Evolutionary conservation across 768 basidiomycete genomes (phyloP).

Genomic region (Inosperma sp.): DNA sequence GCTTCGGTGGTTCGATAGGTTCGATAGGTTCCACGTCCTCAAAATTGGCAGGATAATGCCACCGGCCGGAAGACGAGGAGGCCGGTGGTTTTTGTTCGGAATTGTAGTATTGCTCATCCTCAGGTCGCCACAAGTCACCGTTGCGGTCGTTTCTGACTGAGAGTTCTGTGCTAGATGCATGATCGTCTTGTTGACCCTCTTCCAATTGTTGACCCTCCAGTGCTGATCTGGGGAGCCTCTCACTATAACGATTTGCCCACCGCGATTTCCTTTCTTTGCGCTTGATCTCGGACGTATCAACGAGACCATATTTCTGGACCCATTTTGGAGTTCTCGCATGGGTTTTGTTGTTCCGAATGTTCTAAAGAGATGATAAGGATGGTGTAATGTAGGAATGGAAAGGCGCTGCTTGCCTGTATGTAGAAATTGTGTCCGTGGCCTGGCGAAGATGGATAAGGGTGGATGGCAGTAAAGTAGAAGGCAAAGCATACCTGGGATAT

Average conservation of each 20-base stretch:
- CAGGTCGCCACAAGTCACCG: slow-evolving; percentile 65
- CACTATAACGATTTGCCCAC: slow-evolving; percentile 85
- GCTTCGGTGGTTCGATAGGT: slow-evolving; percentile 34
- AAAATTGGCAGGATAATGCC: slow-evolving; percentile 87
- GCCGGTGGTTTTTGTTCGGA: slow-evolving; percentile 36
- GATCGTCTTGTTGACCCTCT: slow-evolving; percentile 70
- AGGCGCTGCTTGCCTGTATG: slow-evolving; percentile 56
- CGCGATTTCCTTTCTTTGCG: slow-evolving; percentile 78
- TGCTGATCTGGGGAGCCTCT: slow-evolving; percentile 66
- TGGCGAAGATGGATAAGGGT: slow-evolving; percentile 24
- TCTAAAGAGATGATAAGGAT: slow-evolving; percentile 42
- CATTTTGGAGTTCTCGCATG: slow-evolving; percentile 92
- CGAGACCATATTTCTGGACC: slow-evolving; percentile 85
- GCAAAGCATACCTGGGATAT: slow-evolving; percentile 71
- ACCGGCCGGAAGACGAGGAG: slow-evolving; percentile 51
- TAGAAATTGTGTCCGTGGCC: slow-evolving; percentile 93
- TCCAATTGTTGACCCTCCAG: slow-evolving; percentile 68
- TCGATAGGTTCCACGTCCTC: slow-evolving; percentile 52
- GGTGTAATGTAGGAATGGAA: slow-evolving; percentile 1
- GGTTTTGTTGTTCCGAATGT: slow-evolving; percentile 94
- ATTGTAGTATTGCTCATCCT: slow-evolving; percentile 75
- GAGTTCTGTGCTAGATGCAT: slow-evolving; percentile 39
- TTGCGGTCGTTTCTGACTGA: slow-evolving; percentile 38
- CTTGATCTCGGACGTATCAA: slow-evolving; percentile 72
- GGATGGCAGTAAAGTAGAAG: slow-evolving; percentile 1